phyloP scores from a whole-genome alignment of 176 grass and related monocot species.

The Secale cereale region DNA sequence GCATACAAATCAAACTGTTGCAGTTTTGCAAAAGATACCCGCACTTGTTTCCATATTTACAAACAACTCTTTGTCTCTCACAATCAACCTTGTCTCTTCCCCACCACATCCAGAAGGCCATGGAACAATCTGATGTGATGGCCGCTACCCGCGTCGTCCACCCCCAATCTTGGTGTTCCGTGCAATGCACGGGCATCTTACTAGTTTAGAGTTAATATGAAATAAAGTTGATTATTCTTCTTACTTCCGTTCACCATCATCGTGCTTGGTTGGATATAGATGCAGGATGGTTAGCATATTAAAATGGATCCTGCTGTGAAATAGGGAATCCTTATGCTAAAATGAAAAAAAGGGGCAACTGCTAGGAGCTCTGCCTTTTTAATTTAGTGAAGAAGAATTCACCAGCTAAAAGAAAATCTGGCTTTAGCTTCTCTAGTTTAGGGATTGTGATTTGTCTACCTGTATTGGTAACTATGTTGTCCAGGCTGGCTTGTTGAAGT shows the following conservation, averaged over 20 bases:
- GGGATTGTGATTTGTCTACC: neutral
- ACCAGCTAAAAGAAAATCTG: neutral
- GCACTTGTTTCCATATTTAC: no score
- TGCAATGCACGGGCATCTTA: no score
- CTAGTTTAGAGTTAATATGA: constrained; percentile 1
- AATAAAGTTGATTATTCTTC: neutral
- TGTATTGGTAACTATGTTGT: neutral
- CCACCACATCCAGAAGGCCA: no score
- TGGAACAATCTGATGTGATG: no score
- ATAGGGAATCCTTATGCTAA: neutral
- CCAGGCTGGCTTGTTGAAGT: neutral
- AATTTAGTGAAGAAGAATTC: neutral
- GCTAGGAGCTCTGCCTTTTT: neutral
- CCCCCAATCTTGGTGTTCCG: no score
- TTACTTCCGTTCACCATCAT: neutral
- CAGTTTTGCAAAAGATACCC: no score
- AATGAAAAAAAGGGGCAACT: neutral
- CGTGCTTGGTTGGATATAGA: neutral
- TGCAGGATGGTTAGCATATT: neutral
- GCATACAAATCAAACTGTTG: no score
- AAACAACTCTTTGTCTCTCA: no score
- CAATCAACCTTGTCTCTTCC: no score
- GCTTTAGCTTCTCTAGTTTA: neutral
- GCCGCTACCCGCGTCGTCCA: no score
- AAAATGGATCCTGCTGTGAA: neutral